Base-by-base conservation (phyloP, 2,329 filamentous ascomycete genomes). In the Pyrenophora tritici-repentis region DNA sequence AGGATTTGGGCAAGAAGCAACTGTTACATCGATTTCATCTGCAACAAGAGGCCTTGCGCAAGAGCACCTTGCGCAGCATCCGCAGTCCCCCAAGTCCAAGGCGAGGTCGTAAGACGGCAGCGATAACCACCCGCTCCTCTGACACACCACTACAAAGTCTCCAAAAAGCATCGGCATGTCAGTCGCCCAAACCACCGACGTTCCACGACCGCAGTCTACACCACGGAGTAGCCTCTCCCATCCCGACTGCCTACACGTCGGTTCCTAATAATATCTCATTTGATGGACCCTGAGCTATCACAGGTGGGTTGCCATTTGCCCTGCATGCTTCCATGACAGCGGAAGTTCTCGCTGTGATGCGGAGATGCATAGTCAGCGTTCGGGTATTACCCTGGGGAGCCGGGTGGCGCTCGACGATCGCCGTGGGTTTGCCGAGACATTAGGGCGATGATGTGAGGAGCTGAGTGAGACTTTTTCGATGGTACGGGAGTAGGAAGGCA, bases 341-440 rank as follows among this genome's bases (percentile, higher is more conserved):
- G 26, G 22, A 20, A 24, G 13, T 16, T 42, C 24, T 32, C 24
- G 43, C 33, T 37, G 24, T 22, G 7, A 34, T 43, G 31, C 37
- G 34, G 34, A 35, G 16, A 42, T 52, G 49, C 49, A 43, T 12
- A 37, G 31, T 52, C 39, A 52, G 44, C 49, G 6, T 29, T 20
- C 49, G 49, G 49, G 40, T 31, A 52, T 52, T 47, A 38, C 22
- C 6, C 33, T 52, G 49, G 49, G 49, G 49, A 52, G 49, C 49
- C 49, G 49, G 34, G 17, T 42, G 20, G 39, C 29, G 43, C 13
- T 42, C 20, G 13, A 16, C 16, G 48, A 37, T 47, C 33, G n/a
- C 17, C 35, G 17, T 22, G 32, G 26, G 9, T 31, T 20, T 34
- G 40, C 39, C 44, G 39, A 48, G 46, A 52, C 29, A 48, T 16